Conservation (phyloP, 2,329 filamentous ascomycete species). For the Phyllosticta paracitricarpa region DNA sequence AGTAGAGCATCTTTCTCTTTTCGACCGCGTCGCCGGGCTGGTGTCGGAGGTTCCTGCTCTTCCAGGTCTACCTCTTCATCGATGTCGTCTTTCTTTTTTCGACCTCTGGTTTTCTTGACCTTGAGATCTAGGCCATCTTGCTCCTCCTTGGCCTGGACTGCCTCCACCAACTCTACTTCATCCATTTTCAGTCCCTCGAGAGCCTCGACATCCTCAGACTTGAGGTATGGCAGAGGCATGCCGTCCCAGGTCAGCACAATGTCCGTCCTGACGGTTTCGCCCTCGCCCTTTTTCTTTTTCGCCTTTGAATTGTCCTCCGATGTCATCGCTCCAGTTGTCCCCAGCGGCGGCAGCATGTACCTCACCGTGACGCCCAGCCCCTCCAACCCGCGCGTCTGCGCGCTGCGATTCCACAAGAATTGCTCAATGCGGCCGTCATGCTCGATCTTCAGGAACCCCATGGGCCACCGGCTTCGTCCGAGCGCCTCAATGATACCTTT, state of each 20-base stretch:
- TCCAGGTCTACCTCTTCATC: neutral
- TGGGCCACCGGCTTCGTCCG: constrained; percentile 54
- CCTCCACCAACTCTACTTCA: neutral
- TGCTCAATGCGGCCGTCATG: constrained; percentile 50
- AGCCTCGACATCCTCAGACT: neutral
- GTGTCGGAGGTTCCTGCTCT: neutral
- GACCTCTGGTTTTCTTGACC: neutral
- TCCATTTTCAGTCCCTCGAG: neutral
- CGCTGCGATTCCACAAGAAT: constrained; percentile 62
- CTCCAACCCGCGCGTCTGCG: constrained; percentile 52
- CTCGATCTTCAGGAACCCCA: constrained; percentile 60
- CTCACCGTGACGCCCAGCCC: constrained; percentile 34
- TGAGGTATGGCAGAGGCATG: constrained; percentile 13
- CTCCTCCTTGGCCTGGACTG: neutral
- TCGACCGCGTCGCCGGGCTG: neutral
- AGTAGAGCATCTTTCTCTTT: neutral
- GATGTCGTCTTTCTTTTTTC: neutral
- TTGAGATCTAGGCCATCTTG: neutral
- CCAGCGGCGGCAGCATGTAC: constrained; percentile 16
- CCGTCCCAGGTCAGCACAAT: constrained; percentile 30
- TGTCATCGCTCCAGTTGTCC: neutral
- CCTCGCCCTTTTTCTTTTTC: constrained; percentile 9
- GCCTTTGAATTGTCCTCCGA: neutral
- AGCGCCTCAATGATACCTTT: constrained; percentile 69
- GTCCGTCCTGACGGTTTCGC: constrained; percentile 15